Conservation (phyloP, 306 rosid species). For the Castanospermum australe region DNA sequence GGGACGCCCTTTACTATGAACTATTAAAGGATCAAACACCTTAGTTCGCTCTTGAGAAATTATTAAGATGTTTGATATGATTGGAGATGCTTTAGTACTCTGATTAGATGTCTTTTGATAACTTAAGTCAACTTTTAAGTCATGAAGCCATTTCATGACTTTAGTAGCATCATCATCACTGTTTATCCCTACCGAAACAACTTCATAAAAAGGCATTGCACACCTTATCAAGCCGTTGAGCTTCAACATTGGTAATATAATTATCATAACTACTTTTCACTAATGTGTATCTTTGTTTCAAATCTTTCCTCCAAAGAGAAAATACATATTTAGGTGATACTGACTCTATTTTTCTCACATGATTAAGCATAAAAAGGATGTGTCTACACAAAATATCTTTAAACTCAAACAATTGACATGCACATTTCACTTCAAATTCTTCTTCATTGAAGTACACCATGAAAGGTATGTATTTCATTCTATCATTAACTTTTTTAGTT, state of each 20-base stretch:
- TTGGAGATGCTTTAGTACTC: background rate
- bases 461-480: background rate
- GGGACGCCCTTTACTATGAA: too few relatives aligned
- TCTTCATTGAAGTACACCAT: background rate
- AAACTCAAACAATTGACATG: too few relatives aligned
- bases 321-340: too few relatives aligned
- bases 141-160: background rate
- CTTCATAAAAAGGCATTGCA: slow-evolving; percentile 10
- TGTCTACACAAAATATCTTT: too few relatives aligned
- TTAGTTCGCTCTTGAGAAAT: background rate
- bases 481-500: background rate
- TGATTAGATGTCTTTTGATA: background rate
- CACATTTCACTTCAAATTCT: too few relatives aligned
- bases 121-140: background rate
- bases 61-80: background rate
- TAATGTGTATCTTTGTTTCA: too few relatives aligned
- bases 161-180: too few relatives aligned
- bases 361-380: too few relatives aligned
- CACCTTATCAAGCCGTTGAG: background rate
- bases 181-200: too few relatives aligned
- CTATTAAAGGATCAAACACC: background rate
- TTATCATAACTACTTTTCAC: background rate
- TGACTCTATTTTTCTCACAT: too few relatives aligned
- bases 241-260: background rate
- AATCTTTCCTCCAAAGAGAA: too few relatives aligned